Base-by-base conservation (phyloP, 2,329 filamentous ascomycete species). In the Penicillium sp. region DNA sequence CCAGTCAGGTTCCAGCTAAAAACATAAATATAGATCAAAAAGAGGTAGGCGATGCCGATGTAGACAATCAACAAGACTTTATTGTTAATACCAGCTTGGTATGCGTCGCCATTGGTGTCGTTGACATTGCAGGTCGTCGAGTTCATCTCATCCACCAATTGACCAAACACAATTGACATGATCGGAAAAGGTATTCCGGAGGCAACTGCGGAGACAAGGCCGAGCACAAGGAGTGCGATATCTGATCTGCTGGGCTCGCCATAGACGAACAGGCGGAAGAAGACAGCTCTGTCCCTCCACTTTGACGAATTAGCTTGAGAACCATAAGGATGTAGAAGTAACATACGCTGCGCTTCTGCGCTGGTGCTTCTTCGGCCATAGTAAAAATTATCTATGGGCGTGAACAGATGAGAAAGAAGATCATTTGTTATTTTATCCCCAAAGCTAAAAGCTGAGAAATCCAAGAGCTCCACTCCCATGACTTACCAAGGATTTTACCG, bases 1-100 rank as follows among this genome's bases (percentile, higher is more conserved):
- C 87, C 88, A 1, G 83, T 85, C 65, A 88, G 92, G 62, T 93
- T 92, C 75, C 92, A 94, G 40, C 88, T 89, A 20, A 92, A 85
- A 0, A 90, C 94, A n/a, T 84, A 80, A 49, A 92, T 77, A 71
- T 91, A 92, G 22, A 85, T 81, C 7, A 84, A 83, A 34, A 88
- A 71, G 58, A 91, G 92, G 68, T 89, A 85, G 60, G 81, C 89
- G 54, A 92, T 83, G 29, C 81, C 89, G 38, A 93, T 81, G 70
- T 92, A 92, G 31, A 92, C 76, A 10, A 54, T 50, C 39, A 50
- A 39, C 29, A 57, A 22, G n/a, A 57, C 48, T 37, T 55, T 57
- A 14, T 38, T 2, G 26, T 57, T 57, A 35, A 57, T 50, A 16
- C 31, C 24, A n/a, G 31, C 39, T 22, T 57, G 55, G 24, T 57